phyloP scores from a whole-genome alignment of 805 yeast species.

The Wickerhamomyces chaumierensis region DNA sequence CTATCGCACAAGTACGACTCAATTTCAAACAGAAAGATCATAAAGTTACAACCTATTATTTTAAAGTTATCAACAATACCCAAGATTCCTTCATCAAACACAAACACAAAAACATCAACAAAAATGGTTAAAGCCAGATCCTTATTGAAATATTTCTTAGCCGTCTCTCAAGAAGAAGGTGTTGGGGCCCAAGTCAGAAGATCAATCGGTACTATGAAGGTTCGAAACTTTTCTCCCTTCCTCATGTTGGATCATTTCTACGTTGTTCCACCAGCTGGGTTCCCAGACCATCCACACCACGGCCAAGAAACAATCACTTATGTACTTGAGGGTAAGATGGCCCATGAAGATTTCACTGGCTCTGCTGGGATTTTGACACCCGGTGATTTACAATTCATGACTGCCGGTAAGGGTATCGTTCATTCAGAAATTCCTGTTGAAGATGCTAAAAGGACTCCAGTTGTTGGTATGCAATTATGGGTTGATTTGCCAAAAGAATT shows the following conservation, averaged over 20 bases:
- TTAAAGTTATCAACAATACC: no score
- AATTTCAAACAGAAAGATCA: no score
- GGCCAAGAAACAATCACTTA: constrained; percentile 78
- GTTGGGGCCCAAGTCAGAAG: constrained; percentile 82
- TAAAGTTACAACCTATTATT: no score
- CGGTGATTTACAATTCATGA: constrained; percentile 90
- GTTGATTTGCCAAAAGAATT: constrained; percentile 63
- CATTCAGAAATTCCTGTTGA: constrained; percentile 80
- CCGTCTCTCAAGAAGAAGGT: constrained; percentile 72
- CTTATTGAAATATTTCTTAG: constrained; percentile 24
- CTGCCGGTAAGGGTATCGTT: constrained; percentile 81
- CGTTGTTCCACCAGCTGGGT: constrained; percentile 55
- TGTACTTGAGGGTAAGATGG: constrained; percentile 52
- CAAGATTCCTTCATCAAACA: no score
- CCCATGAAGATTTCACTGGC: constrained; percentile 84
- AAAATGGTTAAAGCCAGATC: no score
- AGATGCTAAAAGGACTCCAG: constrained; percentile 34
- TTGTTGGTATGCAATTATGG: constrained; percentile 77
- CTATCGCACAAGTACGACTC: no score
- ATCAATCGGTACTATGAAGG: constrained; percentile 57
- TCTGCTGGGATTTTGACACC: constrained; percentile 63
- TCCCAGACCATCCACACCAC: constrained; percentile 77
- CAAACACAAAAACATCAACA: no score
- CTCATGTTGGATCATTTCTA: constrained; percentile 72
- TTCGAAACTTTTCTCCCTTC: constrained; percentile 74